phyloP scores from a whole-genome alignment of 768 basidiomycete species.

The Mycena amicta region DNA sequence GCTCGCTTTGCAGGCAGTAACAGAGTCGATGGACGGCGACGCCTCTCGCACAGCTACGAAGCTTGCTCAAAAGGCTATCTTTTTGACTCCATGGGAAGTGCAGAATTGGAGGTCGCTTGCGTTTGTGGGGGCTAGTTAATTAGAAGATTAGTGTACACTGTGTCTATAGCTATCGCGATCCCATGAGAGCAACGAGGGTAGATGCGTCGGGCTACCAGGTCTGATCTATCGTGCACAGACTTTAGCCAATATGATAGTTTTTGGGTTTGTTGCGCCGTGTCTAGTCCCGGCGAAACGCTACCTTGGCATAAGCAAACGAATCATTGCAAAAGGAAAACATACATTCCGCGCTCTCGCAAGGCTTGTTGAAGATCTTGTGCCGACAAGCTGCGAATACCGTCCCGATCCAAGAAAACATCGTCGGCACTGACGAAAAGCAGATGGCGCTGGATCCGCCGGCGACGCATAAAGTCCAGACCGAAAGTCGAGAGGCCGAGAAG shows the following conservation, averaged over 20 bases:
- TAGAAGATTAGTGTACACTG: conserved; percentile 20
- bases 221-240: conserved; percentile 41
- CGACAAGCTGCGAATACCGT: conserved; percentile 50
- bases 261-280: conserved; percentile 47
- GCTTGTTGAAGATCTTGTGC: conserved; percentile 62
- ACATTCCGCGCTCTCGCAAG: conserved; percentile 80
- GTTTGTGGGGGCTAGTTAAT: conserved; percentile 42
- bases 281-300: conserved; percentile 42
- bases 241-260: conserved; percentile 70
- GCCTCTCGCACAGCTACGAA: conserved; percentile 35
- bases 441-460: conserved; percentile 45
- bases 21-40: conserved; percentile 31
- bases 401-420: conserved; percentile 61
- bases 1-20: conserved; percentile 54
- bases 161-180: conserved; percentile 6
- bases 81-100: conserved; percentile 57
- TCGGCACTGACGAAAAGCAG: conserved; percentile 57
- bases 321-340: conserved; percentile 32
- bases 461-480: conserved; percentile 45
- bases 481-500: conserved; percentile 46
- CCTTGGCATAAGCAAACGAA: neutral
- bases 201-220: conserved; percentile 51
- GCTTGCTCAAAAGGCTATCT: conserved; percentile 63
- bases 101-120: conserved; percentile 64
- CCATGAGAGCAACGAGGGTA: conserved; percentile 40